Conservation (phyloP, 2,329 filamentous ascomycete genomes). For the Helminthosporium solani region DNA sequence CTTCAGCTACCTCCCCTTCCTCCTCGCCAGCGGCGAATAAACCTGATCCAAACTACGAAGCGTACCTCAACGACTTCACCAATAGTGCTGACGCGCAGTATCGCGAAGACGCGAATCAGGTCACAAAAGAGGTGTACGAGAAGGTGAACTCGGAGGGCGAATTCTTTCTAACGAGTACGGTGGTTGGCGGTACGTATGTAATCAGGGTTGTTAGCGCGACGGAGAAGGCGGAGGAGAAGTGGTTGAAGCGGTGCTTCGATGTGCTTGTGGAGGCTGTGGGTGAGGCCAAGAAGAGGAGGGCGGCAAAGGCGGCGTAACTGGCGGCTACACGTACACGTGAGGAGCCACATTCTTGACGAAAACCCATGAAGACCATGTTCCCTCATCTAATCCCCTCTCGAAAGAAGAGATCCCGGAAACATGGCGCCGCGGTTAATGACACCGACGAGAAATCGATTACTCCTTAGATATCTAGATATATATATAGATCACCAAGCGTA, state of each 20-base stretch:
- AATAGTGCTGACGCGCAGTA: slow-evolving; percentile 40
- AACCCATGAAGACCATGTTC: no score
- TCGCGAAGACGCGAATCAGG: slow-evolving; percentile 60
- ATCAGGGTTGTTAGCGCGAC: slow-evolving; percentile 81
- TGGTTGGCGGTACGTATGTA: slow-evolving; percentile 70
- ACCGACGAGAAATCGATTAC: no score
- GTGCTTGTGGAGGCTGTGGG: slow-evolving; percentile 67
- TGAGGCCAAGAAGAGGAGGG: slow-evolving; percentile 36
- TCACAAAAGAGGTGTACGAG: slow-evolving; percentile 76
- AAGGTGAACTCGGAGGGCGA: slow-evolving; percentile 70
- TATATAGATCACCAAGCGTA: no score
- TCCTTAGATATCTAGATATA: no score
- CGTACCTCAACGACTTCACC: slow-evolving; percentile 36
- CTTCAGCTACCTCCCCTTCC: background rate
- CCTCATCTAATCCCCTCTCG: no score
- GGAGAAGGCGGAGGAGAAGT: slow-evolving; percentile 67
- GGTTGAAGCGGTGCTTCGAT: slow-evolving; percentile 72
- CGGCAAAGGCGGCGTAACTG: background rate
- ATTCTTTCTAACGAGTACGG: slow-evolving; percentile 79
- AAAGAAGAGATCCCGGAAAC: no score
- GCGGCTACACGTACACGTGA: no score
- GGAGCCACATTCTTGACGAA: no score
- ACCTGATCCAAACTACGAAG: slow-evolving; percentile 32
- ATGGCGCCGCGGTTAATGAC: no score
- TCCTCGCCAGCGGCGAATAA: slow-evolving; percentile 16